Conservation (phyloP, 768 basidiomycete species). For the Amanita brunnescens region DNA sequence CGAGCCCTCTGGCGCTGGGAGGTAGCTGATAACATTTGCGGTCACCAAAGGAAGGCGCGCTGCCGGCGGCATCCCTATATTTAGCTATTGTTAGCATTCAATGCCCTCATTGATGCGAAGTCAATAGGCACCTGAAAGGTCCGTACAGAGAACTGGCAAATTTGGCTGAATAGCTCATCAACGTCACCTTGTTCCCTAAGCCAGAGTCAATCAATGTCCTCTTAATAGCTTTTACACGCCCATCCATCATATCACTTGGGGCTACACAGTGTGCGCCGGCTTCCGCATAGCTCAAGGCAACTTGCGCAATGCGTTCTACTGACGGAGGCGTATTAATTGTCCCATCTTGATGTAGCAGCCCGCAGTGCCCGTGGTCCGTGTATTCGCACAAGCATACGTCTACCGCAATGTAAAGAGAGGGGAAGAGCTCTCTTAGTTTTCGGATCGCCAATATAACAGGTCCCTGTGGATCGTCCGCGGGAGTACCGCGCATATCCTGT, state of each 20-base stretch:
- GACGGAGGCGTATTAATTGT: conserved; percentile 73
- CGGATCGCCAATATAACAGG: conserved; percentile 93
- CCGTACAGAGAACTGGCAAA: conserved; percentile 95
- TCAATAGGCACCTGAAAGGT: conserved; percentile 70
- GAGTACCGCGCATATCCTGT: conserved; percentile 78
- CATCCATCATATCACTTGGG: conserved; percentile 99
- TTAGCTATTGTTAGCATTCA: background rate
- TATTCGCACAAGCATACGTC: conserved; percentile 99
- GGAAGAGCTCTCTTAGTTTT: conserved; percentile 69
- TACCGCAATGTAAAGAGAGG: conserved; percentile 78
- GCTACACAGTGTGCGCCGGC: conserved; percentile 99
- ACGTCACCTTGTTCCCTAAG: conserved; percentile 76
- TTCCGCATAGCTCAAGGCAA: conserved; percentile 84
- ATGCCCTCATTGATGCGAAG: background rate
- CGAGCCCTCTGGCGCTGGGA: conserved; percentile 79
- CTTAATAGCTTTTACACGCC: conserved; percentile 86
- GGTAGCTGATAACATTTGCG: conserved; percentile 99
- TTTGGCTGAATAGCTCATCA: conserved; percentile 98
- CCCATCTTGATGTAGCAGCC: conserved; percentile 63
- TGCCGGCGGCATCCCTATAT: conserved; percentile 90
- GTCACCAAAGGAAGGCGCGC: conserved; percentile 89
- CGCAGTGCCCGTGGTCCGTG: conserved; percentile 97
- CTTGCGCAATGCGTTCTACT: conserved; percentile 82
- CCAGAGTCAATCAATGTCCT: conserved; percentile 74
- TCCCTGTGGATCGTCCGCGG: conserved; percentile 83